Base-by-base conservation (phyloP, 768 basidiomycete genomes). In the Agaricus subrufescens region DNA sequence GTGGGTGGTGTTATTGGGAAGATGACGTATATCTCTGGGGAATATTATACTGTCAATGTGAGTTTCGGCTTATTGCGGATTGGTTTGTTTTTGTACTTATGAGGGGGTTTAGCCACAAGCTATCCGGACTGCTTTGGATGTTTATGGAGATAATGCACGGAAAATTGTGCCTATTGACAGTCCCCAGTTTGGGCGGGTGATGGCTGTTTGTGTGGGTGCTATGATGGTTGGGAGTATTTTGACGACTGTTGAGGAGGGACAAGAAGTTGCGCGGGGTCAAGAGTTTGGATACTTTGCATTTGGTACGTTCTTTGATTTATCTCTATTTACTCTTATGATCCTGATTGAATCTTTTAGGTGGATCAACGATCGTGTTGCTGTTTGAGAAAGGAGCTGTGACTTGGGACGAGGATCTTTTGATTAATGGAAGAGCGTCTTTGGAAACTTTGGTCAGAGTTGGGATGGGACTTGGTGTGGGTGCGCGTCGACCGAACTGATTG, bases 221-320 rank as follows among this genome's bases (percentile, higher is more conserved):
- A 95, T 95, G 93, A 92, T 94, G 91, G 95, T 91, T 11, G 94
- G 91, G 9, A 91, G 86, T 58, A 98, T 98, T 66, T 69, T 84
- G 63, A 90, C 87, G 4, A 94, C 93, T 0, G 88, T 94, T n/a
- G 63, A 86, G 46, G 91, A 95, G 63, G 94, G 94, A 1, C 81
- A 96, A 23, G 62, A 74, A 0, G 85, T 98, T 58, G 79, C 79
- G 63, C 83, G 91, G 11, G 94, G 94, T 2, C 82, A 98, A 59
- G 96, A 98, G 65, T 83, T 96, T 65, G 91, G 94, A 1, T 96
- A 91, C 66, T 98, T 98, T 65, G 94, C 94, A 0, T 98, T 98
- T 63, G 96, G 95, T 91, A 52, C 3, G 84, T 73, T 5, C 50
- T 29, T 60, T 44, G n/a, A 31, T 31, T 31, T 1, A 1, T 34